Percentiles rank a stretch among this genome's conserved stretches.
Conservation (phyloP, 1,139 yeast genomes). For the Candida gigantensis region DNA sequence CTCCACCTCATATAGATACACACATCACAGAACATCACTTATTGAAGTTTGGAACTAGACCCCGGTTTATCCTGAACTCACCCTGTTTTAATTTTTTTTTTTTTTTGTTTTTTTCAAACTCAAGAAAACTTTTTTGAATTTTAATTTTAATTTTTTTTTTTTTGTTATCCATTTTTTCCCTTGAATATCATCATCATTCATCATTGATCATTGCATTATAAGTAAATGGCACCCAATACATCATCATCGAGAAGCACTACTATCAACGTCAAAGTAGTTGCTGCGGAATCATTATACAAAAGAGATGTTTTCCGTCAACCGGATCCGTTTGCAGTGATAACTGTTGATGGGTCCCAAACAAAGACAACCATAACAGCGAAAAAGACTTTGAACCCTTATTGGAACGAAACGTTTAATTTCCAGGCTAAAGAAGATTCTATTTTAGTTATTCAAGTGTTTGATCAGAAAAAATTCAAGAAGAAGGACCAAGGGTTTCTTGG, state of each 20-base stretch:
- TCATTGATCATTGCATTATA: not conserved
- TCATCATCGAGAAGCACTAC: slow-evolving; percentile 19
- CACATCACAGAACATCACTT: no score
- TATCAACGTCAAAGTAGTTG: slow-evolving; percentile 78
- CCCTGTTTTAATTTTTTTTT: no score
- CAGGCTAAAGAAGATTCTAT: slow-evolving; percentile 83
- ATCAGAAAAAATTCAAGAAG: slow-evolving; percentile 95
- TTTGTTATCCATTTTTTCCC: slow-evolving; percentile 2
- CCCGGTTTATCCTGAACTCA: no score
- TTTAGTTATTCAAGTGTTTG: slow-evolving; percentile 91
- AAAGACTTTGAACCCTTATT: slow-evolving; percentile 92
- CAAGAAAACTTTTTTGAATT: no score
- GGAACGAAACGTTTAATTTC: slow-evolving; percentile 89
- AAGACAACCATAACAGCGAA: slow-evolving; percentile 92
- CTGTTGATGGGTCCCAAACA: slow-evolving; percentile 96
- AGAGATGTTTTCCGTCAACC: slow-evolving; percentile 95
- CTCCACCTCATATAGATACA: no score
- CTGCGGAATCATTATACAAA: slow-evolving; percentile 94
- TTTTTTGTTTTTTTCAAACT: no score
- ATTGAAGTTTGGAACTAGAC: no score
- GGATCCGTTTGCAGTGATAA: slow-evolving; percentile 96
- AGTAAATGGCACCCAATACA: slow-evolving; percentile 6
- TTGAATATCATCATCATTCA: not conserved
- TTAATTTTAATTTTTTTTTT: not conserved
- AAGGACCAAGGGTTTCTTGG: slow-evolving; percentile 99